Percentiles rank a stretch among this genome's conserved stretches.
Conservation (phyloP, 225 moss, liverwort and hornwort genomes). For the Sphagnum contortum region DNA sequence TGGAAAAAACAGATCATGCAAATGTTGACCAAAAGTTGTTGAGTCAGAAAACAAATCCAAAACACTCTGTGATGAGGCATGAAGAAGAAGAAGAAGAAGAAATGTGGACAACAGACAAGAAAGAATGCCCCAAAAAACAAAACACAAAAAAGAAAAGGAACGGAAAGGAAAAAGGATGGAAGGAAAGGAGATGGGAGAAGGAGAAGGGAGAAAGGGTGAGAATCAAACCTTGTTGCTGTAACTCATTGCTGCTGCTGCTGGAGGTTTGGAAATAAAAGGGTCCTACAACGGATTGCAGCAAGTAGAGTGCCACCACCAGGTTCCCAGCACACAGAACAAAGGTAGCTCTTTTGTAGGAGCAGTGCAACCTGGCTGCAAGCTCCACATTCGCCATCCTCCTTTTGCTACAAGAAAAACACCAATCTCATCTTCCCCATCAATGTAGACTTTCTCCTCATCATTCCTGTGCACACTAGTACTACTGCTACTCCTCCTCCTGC, state of each 20-base stretch:
- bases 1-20: too few species aligned
- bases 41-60: too few species aligned
- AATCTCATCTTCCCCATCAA: slow-evolving; percentile 7
- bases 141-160: too few species aligned
- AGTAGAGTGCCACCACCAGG: slow-evolving; percentile 45
- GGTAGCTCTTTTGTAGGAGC: slow-evolving; percentile 61
- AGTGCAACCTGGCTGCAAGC: slow-evolving; percentile 20
- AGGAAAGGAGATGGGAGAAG: too few species aligned
- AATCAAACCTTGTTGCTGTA: slow-evolving; percentile 9
- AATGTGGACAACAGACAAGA: too few species aligned
- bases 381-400: slow-evolving; percentile 19
- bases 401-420: neutral
- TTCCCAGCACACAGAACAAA: slow-evolving; percentile 60
- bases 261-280: slow-evolving; percentile 17
- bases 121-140: too few species aligned
- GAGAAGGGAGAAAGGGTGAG: too few species aligned
- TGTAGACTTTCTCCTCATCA: slow-evolving; percentile 15
- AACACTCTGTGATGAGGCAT: too few species aligned
- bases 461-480: neutral
- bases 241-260: slow-evolving; percentile 2
- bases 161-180: too few species aligned
- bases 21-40: too few species aligned
- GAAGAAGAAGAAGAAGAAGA: too few species aligned
- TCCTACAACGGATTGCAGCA: slow-evolving; percentile 46
- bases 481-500: too few species aligned